phyloP scores from a whole-genome alignment of 1,284 basidiomycete species.

The Cerioporus squamosus region DNA sequence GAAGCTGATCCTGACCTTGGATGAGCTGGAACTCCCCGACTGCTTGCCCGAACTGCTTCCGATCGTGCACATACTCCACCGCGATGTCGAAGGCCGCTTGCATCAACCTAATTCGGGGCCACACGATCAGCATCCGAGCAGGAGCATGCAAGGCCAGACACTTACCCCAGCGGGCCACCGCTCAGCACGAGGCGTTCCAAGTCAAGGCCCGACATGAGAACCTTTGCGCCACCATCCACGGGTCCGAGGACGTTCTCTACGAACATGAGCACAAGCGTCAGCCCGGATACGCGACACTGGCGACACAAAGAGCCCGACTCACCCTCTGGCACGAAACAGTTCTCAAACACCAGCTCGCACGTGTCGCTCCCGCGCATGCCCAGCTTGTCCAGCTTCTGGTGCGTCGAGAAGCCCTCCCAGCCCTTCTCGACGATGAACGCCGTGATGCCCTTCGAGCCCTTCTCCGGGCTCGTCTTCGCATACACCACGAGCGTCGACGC shows the following conservation, averaged over 20 bases:
- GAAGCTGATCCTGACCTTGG: slow-evolving; percentile 68
- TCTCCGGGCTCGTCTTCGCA: slow-evolving; percentile 84
- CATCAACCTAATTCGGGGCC: slow-evolving; percentile 70
- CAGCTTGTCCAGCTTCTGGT: slow-evolving; percentile 92
- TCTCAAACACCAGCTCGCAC: slow-evolving; percentile 92
- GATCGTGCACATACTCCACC: slow-evolving; percentile 87
- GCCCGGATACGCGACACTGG: background rate
- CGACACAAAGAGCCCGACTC: slow-evolving; percentile 15
- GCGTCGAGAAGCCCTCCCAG: slow-evolving; percentile 86
- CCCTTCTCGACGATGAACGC: slow-evolving; percentile 89
- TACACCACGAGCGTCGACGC: slow-evolving; percentile 93
- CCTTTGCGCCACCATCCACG: slow-evolving; percentile 80
- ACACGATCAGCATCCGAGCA: background rate
- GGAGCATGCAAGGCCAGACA: background rate
- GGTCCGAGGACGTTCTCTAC: slow-evolving; percentile 85
- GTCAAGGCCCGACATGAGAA: slow-evolving; percentile 95
- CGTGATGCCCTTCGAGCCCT: slow-evolving; percentile 88
- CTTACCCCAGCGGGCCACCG: slow-evolving; percentile 78
- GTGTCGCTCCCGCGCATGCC: slow-evolving; percentile 97
- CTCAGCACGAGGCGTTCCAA: slow-evolving; percentile 91
- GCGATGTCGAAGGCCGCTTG: slow-evolving; percentile 93
- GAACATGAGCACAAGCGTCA: background rate
- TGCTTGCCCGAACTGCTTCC: slow-evolving; percentile 88
- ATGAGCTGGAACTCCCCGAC: slow-evolving; percentile 95
- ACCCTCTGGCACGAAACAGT: slow-evolving; percentile 88